A percentile compares a stretch with the other conserved stretches of the same genome.
These are phyloP conservation scores for Zizania latifolia DNA, from an alignment of 176 grass and related monocot genomes.

Conservation along the genomic window DNA sequence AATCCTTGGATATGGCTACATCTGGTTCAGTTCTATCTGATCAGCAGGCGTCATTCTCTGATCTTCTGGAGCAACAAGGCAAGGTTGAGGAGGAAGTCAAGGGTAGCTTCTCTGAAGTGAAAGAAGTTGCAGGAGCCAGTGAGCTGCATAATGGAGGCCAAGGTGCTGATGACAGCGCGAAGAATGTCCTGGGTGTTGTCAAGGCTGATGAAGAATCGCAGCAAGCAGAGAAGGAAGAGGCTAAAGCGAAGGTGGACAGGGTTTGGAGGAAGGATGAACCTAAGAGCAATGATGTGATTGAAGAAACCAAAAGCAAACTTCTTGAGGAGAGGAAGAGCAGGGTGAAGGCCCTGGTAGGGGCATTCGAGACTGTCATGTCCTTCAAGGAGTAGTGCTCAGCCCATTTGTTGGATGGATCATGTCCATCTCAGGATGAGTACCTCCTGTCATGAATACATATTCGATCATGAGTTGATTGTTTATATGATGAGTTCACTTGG, in stretches of 20 bases:
- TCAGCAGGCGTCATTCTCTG: background rate
- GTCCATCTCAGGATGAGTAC: background rate
- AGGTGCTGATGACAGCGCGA: background rate
- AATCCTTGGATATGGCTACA: background rate
- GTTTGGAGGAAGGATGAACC: conserved; percentile 44
- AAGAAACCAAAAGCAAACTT: conserved; percentile 66
- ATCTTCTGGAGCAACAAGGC: background rate
- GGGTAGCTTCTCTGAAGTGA: background rate
- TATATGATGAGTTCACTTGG: conserved; percentile 35
- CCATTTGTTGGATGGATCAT: background rate
- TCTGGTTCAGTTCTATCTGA: background rate
- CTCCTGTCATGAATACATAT: conserved; percentile 20
- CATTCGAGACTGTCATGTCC: conserved; percentile 72
- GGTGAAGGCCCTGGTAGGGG: conserved; percentile 76
- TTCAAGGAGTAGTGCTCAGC: conserved; percentile 32
- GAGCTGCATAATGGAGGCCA: conserved; percentile 11
- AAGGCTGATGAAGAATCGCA: conserved; percentile 25
- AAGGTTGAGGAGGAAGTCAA: conserved; percentile 18
- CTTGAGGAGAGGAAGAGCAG: conserved; percentile 70
- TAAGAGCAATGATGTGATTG: conserved; percentile 58
- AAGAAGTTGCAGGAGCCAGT: background rate
- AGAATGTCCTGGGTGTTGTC: background rate
- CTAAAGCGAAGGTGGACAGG: conserved; percentile 13
- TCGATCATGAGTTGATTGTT: conserved; percentile 11
- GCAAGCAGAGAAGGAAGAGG: conserved; percentile 7